Evolutionary conservation across 2,329 filamentous ascomycete genomes (phyloP).

Genomic region (Stachybotrys elegans): DNA sequence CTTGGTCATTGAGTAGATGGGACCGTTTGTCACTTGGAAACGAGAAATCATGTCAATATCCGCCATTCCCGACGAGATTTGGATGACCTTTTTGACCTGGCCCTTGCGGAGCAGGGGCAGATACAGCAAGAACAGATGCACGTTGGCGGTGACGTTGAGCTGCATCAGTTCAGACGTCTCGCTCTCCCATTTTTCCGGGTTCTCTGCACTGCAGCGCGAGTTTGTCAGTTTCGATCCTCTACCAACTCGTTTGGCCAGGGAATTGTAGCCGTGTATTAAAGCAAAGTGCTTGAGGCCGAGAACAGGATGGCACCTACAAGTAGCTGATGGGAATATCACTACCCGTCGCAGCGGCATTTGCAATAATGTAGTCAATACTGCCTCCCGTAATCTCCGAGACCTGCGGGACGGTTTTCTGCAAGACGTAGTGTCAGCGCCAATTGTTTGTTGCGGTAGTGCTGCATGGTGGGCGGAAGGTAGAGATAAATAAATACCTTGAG

Average conservation of each 20-base stretch:
- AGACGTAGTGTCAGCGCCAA: neutral
- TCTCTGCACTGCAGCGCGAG: neutral
- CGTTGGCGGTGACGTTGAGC: conserved; percentile 44
- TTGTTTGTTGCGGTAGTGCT: neutral
- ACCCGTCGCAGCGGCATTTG: conserved; percentile 40
- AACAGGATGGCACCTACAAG: neutral
- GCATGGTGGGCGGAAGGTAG: too few species aligned
- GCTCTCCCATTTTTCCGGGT: neutral
- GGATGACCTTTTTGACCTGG: conserved; percentile 45
- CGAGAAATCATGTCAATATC: conserved; percentile 37
- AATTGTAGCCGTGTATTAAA: neutral
- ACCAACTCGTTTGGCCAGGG: conserved; percentile 6
- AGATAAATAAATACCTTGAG: conserved; percentile 2
- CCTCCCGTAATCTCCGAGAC: conserved; percentile 24
- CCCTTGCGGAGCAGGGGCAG: conserved; percentile 47
- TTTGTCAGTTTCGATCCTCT: too few species aligned
- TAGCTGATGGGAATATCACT: conserved; percentile 20
- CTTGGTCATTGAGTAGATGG: conserved; percentile 43
- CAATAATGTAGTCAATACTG: conserved; percentile 44
- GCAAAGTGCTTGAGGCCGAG: neutral
- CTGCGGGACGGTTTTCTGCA: conserved; percentile 19
- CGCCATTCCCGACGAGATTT: conserved; percentile 41
- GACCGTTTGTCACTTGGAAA: conserved; percentile 24
- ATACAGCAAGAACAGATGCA: conserved; percentile 48
- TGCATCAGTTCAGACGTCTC: conserved; percentile 22